Percentiles rank a stretch among this genome's conserved stretches.
These are phyloP conservation scores for Aspergillus ruber DNA, from an alignment of 2,329 filamentous ascomycete genomes.

Conservation along the genomic window DNA sequence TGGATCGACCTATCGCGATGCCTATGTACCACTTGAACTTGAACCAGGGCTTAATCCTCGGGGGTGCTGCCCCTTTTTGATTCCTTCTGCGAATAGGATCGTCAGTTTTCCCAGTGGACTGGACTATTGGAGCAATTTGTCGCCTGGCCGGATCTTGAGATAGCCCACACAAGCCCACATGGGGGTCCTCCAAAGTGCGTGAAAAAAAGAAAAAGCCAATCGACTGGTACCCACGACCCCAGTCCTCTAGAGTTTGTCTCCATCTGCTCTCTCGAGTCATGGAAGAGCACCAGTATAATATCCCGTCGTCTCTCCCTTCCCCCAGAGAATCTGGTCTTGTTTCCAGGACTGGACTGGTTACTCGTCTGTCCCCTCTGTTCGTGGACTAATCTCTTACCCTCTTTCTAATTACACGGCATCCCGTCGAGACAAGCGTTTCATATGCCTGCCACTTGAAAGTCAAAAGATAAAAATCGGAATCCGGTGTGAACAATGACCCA, in stretches of 20 bases:
- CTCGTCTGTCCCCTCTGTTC: background rate
- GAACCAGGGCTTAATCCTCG: background rate
- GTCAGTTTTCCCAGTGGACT: background rate
- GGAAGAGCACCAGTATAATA: background rate
- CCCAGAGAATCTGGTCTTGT: background rate
- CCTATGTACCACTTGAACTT: background rate
- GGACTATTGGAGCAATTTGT: background rate
- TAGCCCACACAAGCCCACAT: background rate
- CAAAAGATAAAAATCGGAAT: background rate
- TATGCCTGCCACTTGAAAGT: background rate
- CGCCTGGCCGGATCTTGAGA: background rate
- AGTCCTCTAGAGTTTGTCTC: too few relatives aligned
- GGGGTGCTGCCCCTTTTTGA: background rate
- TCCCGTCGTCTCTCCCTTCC: background rate
- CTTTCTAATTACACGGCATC: background rate
- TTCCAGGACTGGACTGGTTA: background rate
- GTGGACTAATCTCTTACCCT: background rate
- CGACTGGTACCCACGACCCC: too few relatives aligned
- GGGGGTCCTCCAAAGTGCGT: too few relatives aligned
- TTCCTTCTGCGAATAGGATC: background rate
- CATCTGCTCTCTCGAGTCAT: background rate
- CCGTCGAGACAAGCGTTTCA: background rate
- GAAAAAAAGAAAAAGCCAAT: too few relatives aligned
- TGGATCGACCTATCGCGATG: background rate
- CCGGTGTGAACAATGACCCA: background rate